Percentiles rank a stretch among this genome's conserved stretches.
phyloP scores from a whole-genome alignment of 495 filamentous ascomycete species.

The Neurospora sp. region DNA sequence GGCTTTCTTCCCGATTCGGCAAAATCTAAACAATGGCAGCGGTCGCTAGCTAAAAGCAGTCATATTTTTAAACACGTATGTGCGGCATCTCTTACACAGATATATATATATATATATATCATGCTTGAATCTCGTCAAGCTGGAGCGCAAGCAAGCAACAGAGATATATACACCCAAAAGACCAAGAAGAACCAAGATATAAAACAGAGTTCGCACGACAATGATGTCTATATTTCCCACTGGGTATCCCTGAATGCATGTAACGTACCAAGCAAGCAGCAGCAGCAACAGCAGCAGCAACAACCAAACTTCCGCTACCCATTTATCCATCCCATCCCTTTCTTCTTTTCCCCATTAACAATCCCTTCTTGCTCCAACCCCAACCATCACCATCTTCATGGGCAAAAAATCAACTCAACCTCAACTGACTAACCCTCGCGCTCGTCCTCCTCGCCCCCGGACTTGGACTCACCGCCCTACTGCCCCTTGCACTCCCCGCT shows the following conservation, averaged over 20 bases:
- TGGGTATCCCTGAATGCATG: not conserved
- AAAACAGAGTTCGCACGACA: not conserved
- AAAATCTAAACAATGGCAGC: not conserved
- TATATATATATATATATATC: not conserved
- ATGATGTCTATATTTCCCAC: not conserved
- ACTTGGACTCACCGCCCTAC: conserved; percentile 9
- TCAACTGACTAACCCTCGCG: not conserved
- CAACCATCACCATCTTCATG: not conserved
- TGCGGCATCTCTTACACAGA: not conserved
- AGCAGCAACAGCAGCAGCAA: not conserved
- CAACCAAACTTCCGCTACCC: not conserved
- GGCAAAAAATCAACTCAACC: not conserved
- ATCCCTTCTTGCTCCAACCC: not conserved
- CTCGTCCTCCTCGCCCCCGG: not conserved
- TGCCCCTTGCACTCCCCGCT: conserved; percentile 1
- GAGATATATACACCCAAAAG: not conserved
- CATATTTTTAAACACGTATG: no score
- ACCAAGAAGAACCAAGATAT: not conserved
- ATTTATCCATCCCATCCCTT: not conserved
- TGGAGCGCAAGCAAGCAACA: not conserved
- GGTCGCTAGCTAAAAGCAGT: not conserved
- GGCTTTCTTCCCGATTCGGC: not conserved
- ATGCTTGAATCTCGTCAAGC: not conserved
- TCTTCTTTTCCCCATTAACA: not conserved
- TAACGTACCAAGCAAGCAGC: not conserved